Evolutionary conservation across 2,329 filamentous ascomycete species (phyloP), one percentile per base, ranked within the genome.

Genomic region (Acrodontium crateriforme): DNA sequence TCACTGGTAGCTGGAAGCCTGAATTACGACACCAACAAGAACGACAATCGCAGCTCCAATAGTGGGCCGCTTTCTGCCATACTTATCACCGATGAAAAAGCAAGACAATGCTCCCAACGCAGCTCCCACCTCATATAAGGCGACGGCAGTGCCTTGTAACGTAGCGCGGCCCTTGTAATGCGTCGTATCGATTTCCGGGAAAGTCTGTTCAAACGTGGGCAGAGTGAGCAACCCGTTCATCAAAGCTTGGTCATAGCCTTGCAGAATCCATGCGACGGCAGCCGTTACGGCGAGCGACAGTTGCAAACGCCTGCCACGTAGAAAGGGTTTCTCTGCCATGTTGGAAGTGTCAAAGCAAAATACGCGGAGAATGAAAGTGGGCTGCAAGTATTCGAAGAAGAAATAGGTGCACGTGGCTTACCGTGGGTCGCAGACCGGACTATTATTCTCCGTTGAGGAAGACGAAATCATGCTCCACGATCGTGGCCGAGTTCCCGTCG

Each of bases 141-240:
- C 42, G n/a, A 44, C 60, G 54, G 39, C 37, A 9, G 49, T 52
- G 24, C 49, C 52, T 42, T 42, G 41, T 7, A 47, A 33, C 13
- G 39, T 46, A 4, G 41, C 37, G 15, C 38, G 33, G 9, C 9
- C 36, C 29, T 30, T 35, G 27, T 34, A 34, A 27, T 38, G 34
- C 25, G 27, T 23, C 19, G 32, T 7, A 17, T 56, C 42, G 34
- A 60, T 59, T 8, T 47, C 41, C 1, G 57, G 54, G 34, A 61
- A 60, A 20, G 47, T 49, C 17, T 48, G 47, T 25, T 45, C 44
- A 38, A 60, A 60, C 1, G 50, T 53, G 0, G 52, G 36, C 11
- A 60, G 45, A 4, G 54, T 57, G 30, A 60, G 44, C n/a, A 61
- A 47, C 27, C 56, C 57, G 28, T 53, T 53, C 22, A 58, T 59